A percentile compares a stretch with the other conserved stretches of the same genome.
These are phyloP conservation scores for Annulohypoxylon moriforme DNA, from an alignment of 495 filamentous ascomycete genomes.

Conservation along the genomic window DNA sequence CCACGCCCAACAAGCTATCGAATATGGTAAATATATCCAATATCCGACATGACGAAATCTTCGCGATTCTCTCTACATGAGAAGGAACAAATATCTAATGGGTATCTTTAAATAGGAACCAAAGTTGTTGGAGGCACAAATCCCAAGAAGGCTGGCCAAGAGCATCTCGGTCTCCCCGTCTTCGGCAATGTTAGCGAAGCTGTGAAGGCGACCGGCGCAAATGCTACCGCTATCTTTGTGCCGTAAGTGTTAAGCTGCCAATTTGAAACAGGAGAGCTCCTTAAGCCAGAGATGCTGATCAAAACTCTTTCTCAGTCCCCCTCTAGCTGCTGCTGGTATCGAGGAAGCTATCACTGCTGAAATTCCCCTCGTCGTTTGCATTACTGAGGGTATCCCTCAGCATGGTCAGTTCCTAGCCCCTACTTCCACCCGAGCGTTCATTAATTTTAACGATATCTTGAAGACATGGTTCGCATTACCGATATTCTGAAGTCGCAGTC, in stretches of 20 bases:
- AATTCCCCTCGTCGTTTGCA: conserved; percentile 93
- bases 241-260: conserved; percentile 68
- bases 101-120: conserved; percentile 73
- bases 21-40: conserved; percentile 77
- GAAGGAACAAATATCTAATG: conserved; percentile 37
- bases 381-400: conserved; percentile 98
- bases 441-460: not conserved
- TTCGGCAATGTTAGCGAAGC: conserved; percentile 91
- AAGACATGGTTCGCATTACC: conserved; percentile 99
- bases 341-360: conserved; percentile 96
- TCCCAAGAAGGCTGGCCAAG: conserved; percentile 94
- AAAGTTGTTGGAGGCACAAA: conserved; percentile 98
- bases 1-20: conserved; percentile 97
- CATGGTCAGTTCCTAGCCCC: conserved; percentile 71
- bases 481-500: conserved; percentile 96
- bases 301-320: conserved; percentile 67
- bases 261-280: conserved; percentile 13
- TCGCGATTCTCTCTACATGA: not conserved
- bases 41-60: not conserved
- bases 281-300: conserved; percentile 11
- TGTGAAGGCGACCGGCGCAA: conserved; percentile 89
- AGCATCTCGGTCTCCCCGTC: conserved; percentile 91
- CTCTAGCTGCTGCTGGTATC: conserved; percentile 91
- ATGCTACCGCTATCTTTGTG: conserved; percentile 95
- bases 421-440: not conserved